Evolutionary conservation across 768 basidiomycete genomes (phyloP).

Genomic region (Mycena metata): DNA sequence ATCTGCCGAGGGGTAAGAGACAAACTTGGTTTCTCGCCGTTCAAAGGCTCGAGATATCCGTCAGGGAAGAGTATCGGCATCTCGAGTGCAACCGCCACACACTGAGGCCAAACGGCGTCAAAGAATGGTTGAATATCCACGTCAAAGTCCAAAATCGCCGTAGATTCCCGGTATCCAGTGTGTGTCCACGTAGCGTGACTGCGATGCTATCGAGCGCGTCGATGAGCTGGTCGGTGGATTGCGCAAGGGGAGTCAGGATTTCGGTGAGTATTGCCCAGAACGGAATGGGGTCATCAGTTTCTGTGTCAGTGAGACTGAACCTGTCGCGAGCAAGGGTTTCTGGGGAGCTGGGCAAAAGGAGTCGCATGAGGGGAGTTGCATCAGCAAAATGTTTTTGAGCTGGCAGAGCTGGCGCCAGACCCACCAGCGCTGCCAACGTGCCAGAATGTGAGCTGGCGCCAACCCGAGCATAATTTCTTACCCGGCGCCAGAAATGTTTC

Average conservation of each 20-base stretch:
- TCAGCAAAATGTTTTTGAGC: no score
- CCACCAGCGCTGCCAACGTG: no score
- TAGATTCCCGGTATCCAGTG: constrained; percentile 14
- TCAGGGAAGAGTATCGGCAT: constrained; percentile 28
- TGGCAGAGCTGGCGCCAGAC: no score
- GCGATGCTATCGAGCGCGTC: constrained; percentile 32
- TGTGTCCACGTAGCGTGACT: constrained; percentile 17
- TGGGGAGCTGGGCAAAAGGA: constrained; percentile 28
- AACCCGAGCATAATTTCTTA: no score
- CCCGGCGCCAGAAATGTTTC: no score
- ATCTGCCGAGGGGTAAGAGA: constrained; percentile 6
- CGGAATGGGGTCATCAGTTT: constrained; percentile 21
- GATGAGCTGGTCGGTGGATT: constrained; percentile 20
- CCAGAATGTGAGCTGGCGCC: no score
- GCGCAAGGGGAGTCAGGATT: constrained; percentile 7
- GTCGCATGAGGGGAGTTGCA: background rate
- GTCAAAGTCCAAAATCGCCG: constrained; percentile 5
- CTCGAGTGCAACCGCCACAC: constrained; percentile 28
- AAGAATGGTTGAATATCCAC: constrained; percentile 14
- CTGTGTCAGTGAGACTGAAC: constrained; percentile 26
- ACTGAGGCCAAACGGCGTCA: constrained; percentile 18
- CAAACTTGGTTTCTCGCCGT: background rate
- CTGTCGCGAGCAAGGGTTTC: constrained; percentile 16
- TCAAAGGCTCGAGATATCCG: constrained; percentile 15
- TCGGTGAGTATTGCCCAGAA: constrained; percentile 27